Evolutionary conservation across 2,329 filamentous ascomycete genomes (phyloP).

Genomic region (Pseudogymnoascus sp.): DNA sequence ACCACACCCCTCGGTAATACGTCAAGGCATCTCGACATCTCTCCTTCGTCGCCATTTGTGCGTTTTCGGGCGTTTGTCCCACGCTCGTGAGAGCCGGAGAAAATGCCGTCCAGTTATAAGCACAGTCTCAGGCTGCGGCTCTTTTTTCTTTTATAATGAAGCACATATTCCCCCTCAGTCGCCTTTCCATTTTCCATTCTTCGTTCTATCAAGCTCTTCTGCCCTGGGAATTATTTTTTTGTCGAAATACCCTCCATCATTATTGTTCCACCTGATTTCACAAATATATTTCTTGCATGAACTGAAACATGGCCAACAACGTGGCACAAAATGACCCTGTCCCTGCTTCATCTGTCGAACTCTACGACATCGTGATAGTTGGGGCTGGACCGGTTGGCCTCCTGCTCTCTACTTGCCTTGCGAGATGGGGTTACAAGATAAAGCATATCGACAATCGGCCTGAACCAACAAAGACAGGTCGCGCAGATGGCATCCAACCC

Average conservation of each 20-base stretch:
- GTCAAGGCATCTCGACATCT: constrained; percentile 4
- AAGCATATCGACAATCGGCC: constrained; percentile 90
- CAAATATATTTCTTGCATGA: not conserved
- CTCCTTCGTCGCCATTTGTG: not conserved
- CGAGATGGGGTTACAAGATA: constrained; percentile 89
- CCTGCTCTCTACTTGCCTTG: constrained; percentile 78
- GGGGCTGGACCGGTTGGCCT: constrained; percentile 85
- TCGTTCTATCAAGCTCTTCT: not conserved
- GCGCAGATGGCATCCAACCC: constrained; percentile 87
- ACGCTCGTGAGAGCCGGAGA: not conserved
- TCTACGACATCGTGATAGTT: constrained; percentile 68
- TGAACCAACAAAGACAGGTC: constrained; percentile 76
- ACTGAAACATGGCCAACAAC: constrained; percentile 19
- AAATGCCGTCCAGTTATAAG: constrained; percentile 3
- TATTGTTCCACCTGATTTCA: not conserved
- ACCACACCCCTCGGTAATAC: constrained; percentile 1
- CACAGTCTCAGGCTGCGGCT: not conserved
- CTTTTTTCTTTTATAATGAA: not conserved
- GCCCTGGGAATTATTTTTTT: not conserved
- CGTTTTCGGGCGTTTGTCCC: not conserved
- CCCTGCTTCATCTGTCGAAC: constrained; percentile 12
- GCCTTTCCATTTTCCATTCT: not conserved
- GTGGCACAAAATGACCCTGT: constrained; percentile 18
- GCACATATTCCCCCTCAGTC: not conserved
- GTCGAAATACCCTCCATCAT: not conserved